Base-by-base conservation (phyloP, 805 yeast species). In the Monosporozyma solicola region DNA sequence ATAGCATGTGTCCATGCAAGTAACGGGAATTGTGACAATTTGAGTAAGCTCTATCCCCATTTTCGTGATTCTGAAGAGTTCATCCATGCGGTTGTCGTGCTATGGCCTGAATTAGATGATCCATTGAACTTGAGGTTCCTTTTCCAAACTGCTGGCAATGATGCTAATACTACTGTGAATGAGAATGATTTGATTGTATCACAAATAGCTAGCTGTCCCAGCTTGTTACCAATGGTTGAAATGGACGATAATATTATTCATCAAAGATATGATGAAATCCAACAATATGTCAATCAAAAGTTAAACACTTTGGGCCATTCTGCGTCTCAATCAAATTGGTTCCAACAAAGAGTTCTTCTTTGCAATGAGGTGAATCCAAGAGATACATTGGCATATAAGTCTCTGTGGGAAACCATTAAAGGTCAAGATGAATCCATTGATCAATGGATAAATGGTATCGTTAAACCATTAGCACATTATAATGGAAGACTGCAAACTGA, bases 61-160 rank as follows among this genome's bases (percentile, higher is more conserved):
- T 53, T 53, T 51, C 51, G 54, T 48, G 35, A 52, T 41, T 51
- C 58, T 3, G 27, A 47, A n/a, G 62, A 57, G 6, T 53, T 59
- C 10, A 59, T 59, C 20, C 57, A 64, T 41, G 55, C 55, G 2
- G 43, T 62, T 9, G 59, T 67, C 43, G 61, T 64, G 13, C 51
- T 68, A 15, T 66, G 67, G 67, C 71, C 71, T 33, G 71, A 67
- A 55, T 49, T 61, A 20, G 63, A 58, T 37, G 65, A 63, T 45
- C 69, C 68, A 11, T 27, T 41, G 5, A 45, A 53, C 6, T 49
- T 66, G 46, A 29, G 47, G 20, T 61, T 58, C 32, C 49, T 60
- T 15, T 55, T 60, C 15, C 55, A 55, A 6, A 9, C 46, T 9
- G 11, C 9, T 5, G 7, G 39, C 15, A 16, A 35, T 35, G 57